A percentile compares a stretch with the other conserved stretches of the same genome.
Evolutionary conservation across 2,329 filamentous ascomycete species (phyloP).

Genomic region (Cryphonectria carpinicola): DNA sequence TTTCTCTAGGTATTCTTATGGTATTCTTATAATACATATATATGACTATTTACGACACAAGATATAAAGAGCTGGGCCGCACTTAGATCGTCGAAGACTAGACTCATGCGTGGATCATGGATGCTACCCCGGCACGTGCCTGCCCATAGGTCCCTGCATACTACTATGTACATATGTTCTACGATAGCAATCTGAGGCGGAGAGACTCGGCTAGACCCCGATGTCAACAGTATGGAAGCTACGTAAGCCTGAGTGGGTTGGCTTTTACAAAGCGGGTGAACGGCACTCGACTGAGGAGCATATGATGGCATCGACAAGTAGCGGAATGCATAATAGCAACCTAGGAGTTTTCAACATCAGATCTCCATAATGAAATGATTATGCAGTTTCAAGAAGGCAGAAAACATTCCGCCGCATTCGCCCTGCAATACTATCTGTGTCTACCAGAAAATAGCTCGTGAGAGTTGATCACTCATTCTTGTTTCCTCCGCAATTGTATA

Average conservation of each 20-base stretch:
- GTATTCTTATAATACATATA: no score
- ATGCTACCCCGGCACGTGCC: neutral
- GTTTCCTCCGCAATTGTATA: neutral
- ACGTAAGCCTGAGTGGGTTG: neutral
- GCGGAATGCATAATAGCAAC: neutral
- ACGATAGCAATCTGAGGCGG: neutral
- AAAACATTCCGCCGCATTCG: neutral
- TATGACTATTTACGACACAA: neutral
- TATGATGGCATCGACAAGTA: neutral
- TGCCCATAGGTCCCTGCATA: neutral
- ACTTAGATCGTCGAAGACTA: neutral
- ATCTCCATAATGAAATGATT: neutral
- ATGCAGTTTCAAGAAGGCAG: neutral
- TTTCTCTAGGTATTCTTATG: no score
- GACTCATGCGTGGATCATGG: neutral
- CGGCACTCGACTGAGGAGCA: neutral
- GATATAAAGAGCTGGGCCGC: neutral
- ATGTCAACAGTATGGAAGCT: neutral
- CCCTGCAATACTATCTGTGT: neutral
- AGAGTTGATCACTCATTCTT: neutral
- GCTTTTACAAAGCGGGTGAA: neutral
- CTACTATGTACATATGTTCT: neutral
- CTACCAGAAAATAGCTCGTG: neutral
- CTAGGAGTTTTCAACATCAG: neutral
- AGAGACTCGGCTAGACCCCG: conserved; percentile 2